Percentiles rank a stretch among this genome's conserved stretches.
These are phyloP conservation scores for Suhomyces panamericanus DNA, from an alignment of 1,139 yeast genomes.

Conservation along the genomic window DNA sequence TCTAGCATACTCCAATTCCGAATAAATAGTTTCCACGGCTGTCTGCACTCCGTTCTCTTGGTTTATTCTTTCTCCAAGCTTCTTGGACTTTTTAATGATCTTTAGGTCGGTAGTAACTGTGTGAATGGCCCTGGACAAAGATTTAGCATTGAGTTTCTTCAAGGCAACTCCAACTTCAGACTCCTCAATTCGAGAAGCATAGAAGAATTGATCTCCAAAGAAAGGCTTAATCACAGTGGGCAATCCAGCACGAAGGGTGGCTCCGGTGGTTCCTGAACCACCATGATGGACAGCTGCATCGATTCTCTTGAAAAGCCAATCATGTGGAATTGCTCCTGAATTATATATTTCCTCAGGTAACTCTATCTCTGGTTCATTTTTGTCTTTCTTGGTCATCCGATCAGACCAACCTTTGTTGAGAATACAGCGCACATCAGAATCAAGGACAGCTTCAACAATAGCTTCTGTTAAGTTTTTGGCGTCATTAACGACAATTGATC, in stretches of 20 bases:
- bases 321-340: slow-evolving; percentile 81
- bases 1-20: slow-evolving; percentile 76
- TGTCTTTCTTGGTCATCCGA: slow-evolving; percentile 44
- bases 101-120: slow-evolving; percentile 67
- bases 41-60: slow-evolving; percentile 75
- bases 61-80: slow-evolving; percentile 60
- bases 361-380: slow-evolving; percentile 47
- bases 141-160: slow-evolving; percentile 62
- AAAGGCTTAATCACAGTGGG: slow-evolving; percentile 93
- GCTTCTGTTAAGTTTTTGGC: slow-evolving; percentile 78
- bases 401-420: slow-evolving; percentile 96
- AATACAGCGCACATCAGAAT: slow-evolving; percentile 81
- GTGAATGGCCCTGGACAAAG: slow-evolving; percentile 64
- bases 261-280: slow-evolving; percentile 97
- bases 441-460: slow-evolving; percentile 71
- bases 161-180: slow-evolving; percentile 82
- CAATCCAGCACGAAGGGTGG: slow-evolving; percentile 77
- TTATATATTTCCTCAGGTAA: slow-evolving; percentile 72
- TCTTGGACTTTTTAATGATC: slow-evolving; percentile 64
- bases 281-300: slow-evolving; percentile 98
- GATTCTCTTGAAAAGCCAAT: slow-evolving; percentile 85
- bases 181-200: slow-evolving; percentile 83
- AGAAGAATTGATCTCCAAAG: slow-evolving; percentile 94
- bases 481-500: slow-evolving; percentile 87
- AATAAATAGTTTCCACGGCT: slow-evolving; percentile 77